phyloP scores from a whole-genome alignment of 2,329 filamentous ascomycete genomes.

The Fusarium begoniae region DNA sequence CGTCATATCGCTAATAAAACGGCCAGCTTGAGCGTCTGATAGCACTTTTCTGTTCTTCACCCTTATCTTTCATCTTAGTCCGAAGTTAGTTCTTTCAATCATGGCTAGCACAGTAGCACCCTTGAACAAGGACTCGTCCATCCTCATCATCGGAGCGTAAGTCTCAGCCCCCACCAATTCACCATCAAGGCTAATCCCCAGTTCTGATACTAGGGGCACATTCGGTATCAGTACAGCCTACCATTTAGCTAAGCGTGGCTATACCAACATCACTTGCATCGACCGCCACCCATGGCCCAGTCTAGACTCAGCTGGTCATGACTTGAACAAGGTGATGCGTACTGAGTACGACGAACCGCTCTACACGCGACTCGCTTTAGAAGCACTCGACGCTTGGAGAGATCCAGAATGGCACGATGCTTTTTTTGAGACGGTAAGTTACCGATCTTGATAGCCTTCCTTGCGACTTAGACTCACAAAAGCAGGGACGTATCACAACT shows the following conservation, averaged over 20 bases:
- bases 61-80: neutral
- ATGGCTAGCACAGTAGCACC: neutral
- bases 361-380: neutral
- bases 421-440: neutral
- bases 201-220: neutral
- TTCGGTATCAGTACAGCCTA: conserved; percentile 10
- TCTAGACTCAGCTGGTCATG: conserved; percentile 30
- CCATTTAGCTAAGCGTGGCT: conserved; percentile 19
- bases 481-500: neutral
- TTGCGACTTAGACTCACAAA: neutral
- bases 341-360: conserved; percentile 12
- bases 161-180: neutral
- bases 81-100: accelerated
- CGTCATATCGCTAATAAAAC: neutral
- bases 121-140: neutral
- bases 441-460: accelerated
- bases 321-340: conserved; percentile 30
- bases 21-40: neutral
- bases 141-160: conserved; percentile 3
- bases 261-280: conserved; percentile 24
- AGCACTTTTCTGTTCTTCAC: accelerated
- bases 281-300: conserved; percentile 33
- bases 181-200: neutral
- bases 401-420: neutral
- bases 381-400: conserved; percentile 4